Base-by-base conservation (phyloP, 768 basidiomycete genomes). In the Lactifluus subvellereus region DNA sequence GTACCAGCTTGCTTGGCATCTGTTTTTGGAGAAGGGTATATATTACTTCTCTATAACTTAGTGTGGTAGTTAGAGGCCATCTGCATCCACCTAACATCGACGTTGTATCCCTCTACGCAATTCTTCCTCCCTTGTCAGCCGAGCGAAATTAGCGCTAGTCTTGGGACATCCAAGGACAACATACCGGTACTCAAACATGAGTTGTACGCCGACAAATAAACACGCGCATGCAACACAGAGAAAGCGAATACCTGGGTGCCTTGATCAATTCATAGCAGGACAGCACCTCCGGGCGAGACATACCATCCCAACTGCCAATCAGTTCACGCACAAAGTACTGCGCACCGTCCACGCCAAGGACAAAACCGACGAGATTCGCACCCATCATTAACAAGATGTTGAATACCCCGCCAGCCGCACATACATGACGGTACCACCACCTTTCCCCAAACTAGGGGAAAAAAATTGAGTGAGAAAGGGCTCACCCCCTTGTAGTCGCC, bases 131-230 rank as follows among this genome's bases (percentile, higher is more conserved):
- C 73, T 75, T 18, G 13, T 47, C 33, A 18, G 30, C 45, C 6
- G 7, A 13, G 16, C 22, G n/a, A 2, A 22, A 30, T 62, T 37
- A 54, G 37, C 49, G 18, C 13, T 14, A 51, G 55, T 33, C n/a
- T 14, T 3, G 3, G 14, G 1, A 18, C 37, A 30, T 54, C 7
- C 61, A 40, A 49, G 6, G 33, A 7, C 4, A 77, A 32, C 86
- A 20, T 66, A 89, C 91, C 92, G 78, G 74, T 98, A 98, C 70
- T 98, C 96, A 63, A 98, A 93, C 96, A 98, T 97, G 50, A 96
- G 72, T 70, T 98, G 96, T 1, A 84, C 85, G 2, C 82, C 91
- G 22, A 92, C 80, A 70, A 95, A 98, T 13, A 98, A 50, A 69
- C 85, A 85, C 1, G 69, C 77, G 54, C 81, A 81, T 0, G 86